phyloP scores from a whole-genome alignment of 1,284 basidiomycete genomes.

The Uromyces viciae-fabae region DNA sequence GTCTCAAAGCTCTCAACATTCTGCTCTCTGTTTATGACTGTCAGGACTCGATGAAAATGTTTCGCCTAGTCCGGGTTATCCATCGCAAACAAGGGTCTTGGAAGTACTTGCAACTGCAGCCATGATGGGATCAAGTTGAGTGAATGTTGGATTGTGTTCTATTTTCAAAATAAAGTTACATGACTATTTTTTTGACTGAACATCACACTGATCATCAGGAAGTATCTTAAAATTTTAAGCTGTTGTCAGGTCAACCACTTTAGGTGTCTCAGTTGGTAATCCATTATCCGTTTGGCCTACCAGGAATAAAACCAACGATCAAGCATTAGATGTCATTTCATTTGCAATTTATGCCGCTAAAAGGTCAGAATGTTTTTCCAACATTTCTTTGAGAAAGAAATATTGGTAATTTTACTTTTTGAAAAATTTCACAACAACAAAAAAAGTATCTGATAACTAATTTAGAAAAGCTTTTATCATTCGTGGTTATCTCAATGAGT shows the following conservation, averaged over 20 bases:
- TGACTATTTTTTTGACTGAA: background rate
- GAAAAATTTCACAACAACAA: too few relatives aligned
- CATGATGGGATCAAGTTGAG: slow-evolving; percentile 55
- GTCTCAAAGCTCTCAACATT: background rate
- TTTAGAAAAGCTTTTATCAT: too few relatives aligned
- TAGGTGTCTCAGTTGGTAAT: slow-evolving; percentile 56
- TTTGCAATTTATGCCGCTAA: slow-evolving; percentile 55
- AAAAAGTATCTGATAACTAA: too few relatives aligned
- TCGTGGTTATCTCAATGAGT: too few relatives aligned
- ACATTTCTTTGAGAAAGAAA: background rate
- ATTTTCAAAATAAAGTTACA: background rate
- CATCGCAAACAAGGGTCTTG: slow-evolving; percentile 52
- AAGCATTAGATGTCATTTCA: slow-evolving; percentile 54
- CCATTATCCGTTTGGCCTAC: slow-evolving; percentile 53
- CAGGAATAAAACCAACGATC: slow-evolving; percentile 53
- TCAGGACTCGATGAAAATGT: slow-evolving; percentile 51
- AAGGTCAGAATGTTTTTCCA: slow-evolving; percentile 24
- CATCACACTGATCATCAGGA: background rate
- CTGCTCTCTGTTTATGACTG: too few relatives aligned
- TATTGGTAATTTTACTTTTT: too few relatives aligned
- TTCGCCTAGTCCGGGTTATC: slow-evolving; percentile 52
- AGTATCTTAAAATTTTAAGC: slow-evolving; percentile 40
- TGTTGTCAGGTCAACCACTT: slow-evolving; percentile 54
- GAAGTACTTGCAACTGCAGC: slow-evolving; percentile 51
- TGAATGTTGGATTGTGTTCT: background rate